These are phyloP conservation scores for Xylaria sp. DNA, from an alignment of 2,329 filamentous ascomycete genomes.

Conservation along the genomic window DNA sequence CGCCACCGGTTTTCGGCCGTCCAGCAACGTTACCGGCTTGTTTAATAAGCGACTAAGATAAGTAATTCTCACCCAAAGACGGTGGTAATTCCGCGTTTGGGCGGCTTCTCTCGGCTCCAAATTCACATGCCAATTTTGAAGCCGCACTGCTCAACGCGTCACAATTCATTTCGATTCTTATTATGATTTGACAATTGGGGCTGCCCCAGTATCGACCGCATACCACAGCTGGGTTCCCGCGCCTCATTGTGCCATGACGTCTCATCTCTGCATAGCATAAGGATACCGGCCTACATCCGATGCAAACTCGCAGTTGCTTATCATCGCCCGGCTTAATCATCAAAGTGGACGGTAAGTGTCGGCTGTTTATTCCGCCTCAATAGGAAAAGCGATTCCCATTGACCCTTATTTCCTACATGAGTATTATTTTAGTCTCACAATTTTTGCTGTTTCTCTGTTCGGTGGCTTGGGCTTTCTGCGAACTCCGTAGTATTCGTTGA, in stretches of 20 bases:
- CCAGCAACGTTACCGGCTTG: neutral
- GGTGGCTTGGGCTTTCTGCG: slow-evolving; percentile 7
- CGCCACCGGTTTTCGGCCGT: slow-evolving; percentile 21
- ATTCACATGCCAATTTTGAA: neutral
- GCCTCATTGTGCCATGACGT: neutral
- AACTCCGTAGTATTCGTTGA: slow-evolving; percentile 4
- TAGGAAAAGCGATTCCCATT: neutral
- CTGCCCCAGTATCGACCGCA: neutral
- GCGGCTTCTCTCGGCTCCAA: slow-evolving; percentile 14
- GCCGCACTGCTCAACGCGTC: neutral
- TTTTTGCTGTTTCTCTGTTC: neutral
- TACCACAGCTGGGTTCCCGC: neutral
- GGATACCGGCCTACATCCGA: neutral
- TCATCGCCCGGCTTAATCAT: neutral
- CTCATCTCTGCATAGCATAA: neutral
- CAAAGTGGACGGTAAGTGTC: neutral
- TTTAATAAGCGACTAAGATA: too few species aligned
- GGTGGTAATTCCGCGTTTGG: slow-evolving; percentile 10
- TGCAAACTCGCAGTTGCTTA: neutral
- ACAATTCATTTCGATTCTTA: neutral
- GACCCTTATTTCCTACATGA: neutral
- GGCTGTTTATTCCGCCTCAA: neutral
- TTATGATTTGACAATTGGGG: neutral
- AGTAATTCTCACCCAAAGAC: neutral
- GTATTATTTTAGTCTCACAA: neutral